A percentile compares a stretch with the other conserved stretches of the same genome.
Evolutionary conservation across 2,329 filamentous ascomycete genomes (phyloP).

Genomic region (Lithohypha guttulata): DNA sequence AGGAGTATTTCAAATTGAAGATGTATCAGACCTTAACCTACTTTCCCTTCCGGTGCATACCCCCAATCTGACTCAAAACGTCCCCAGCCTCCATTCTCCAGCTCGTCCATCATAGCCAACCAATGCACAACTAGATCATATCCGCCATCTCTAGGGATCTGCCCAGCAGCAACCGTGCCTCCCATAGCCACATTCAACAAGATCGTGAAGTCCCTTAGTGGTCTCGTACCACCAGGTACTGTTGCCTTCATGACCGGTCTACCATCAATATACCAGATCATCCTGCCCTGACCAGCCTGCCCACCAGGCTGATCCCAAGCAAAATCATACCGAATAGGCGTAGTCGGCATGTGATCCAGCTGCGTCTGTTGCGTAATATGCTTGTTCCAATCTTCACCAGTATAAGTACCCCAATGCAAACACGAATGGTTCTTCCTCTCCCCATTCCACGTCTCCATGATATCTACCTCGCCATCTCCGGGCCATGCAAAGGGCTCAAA

Average conservation of each 20-base stretch:
- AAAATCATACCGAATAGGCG: constrained; percentile 20
- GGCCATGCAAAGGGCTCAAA: constrained; percentile 21
- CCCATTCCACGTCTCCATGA: constrained; percentile 22
- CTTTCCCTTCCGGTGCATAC: constrained; percentile 14
- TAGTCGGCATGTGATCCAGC: constrained; percentile 15
- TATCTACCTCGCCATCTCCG: constrained; percentile 21
- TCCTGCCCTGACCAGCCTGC: constrained; percentile 7
- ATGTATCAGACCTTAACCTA: constrained; percentile 5
- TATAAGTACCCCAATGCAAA: constrained; percentile 21
- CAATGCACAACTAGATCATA: constrained; percentile 21
- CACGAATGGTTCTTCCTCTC: constrained; percentile 19
- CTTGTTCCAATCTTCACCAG: constrained; percentile 18
- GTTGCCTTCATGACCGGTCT: constrained; percentile 20
- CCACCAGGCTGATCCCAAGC: constrained; percentile 17
- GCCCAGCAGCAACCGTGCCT: constrained; percentile 21
- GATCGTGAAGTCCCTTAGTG: constrained; percentile 18
- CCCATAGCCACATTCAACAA: constrained; percentile 22
- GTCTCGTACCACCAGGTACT: constrained; percentile 16
- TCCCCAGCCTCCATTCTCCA: constrained; percentile 18
- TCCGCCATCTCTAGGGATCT: constrained; percentile 15
- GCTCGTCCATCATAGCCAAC: constrained; percentile 16
- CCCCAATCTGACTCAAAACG: constrained; percentile 19
- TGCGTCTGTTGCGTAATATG: constrained; percentile 18
- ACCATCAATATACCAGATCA: constrained; percentile 22
- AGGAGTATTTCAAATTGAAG: no score